Evolutionary conservation across 768 basidiomycete genomes (phyloP).

Genomic region (Stropharia rugosoannulata): DNA sequence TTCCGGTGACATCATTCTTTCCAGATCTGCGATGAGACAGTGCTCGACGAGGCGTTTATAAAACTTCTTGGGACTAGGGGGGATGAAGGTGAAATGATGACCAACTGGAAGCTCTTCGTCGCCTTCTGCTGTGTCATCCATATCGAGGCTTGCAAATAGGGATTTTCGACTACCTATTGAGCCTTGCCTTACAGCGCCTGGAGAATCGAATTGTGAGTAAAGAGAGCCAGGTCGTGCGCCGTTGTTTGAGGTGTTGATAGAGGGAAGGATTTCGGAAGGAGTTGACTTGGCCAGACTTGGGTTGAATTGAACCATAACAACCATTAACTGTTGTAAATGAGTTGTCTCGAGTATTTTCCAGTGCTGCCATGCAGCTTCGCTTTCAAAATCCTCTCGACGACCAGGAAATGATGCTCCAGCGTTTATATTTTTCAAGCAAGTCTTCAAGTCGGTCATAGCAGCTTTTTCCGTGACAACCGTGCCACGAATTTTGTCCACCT

Average conservation of each 20-base stretch:
- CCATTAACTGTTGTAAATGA: slow-evolving; percentile 84
- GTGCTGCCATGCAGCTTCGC: slow-evolving; percentile 76
- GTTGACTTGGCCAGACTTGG: slow-evolving; percentile 84
- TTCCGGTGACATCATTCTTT: slow-evolving; percentile 85
- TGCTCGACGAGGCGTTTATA: slow-evolving; percentile 84
- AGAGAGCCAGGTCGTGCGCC: slow-evolving; percentile 52
- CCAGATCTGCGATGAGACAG: slow-evolving; percentile 83
- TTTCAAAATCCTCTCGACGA: slow-evolving; percentile 82
- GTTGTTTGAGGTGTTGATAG: slow-evolving; percentile 43
- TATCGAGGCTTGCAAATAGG: slow-evolving; percentile 36
- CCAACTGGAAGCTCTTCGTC: slow-evolving; percentile 75
- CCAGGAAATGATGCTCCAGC: slow-evolving; percentile 83
- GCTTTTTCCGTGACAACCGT: slow-evolving; percentile 81
- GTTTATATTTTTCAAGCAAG: slow-evolving; percentile 89
- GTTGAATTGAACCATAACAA: slow-evolving; percentile 82
- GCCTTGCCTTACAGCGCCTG: slow-evolving; percentile 44
- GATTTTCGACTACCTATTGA: slow-evolving; percentile 74
- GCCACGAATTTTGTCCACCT: slow-evolving; percentile 65
- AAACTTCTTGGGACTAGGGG: slow-evolving; percentile 80
- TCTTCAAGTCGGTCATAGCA: slow-evolving; percentile 87
- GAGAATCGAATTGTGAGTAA: slow-evolving; percentile 43
- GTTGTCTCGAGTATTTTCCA: slow-evolving; percentile 84
- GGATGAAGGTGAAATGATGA: slow-evolving; percentile 86
- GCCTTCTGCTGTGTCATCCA: slow-evolving; percentile 26
- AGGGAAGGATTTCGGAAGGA: slow-evolving; percentile 49